A percentile compares a stretch with the other conserved stretches of the same genome.
Conservation (phyloP, 2,329 filamentous ascomycete genomes). For the Cladosporium sp. region DNA sequence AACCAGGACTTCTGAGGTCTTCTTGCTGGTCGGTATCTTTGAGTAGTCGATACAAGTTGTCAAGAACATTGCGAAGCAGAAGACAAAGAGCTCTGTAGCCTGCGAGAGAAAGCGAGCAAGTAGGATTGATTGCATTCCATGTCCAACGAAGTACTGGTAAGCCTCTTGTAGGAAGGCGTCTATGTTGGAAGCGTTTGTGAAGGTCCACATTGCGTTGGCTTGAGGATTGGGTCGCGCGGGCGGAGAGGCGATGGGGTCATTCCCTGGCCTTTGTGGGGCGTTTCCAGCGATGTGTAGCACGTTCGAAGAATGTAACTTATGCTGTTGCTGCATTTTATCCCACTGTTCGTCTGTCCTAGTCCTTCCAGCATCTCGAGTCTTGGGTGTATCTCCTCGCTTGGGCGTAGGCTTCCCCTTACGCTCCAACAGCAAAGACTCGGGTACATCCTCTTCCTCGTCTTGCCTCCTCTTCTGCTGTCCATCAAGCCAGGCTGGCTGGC, state of each 20-base stretch:
- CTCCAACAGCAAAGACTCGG: slow-evolving; percentile 57
- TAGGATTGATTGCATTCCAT: slow-evolving; percentile 79
- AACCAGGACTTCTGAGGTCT: slow-evolving; percentile 56
- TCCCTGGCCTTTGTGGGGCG: neutral
- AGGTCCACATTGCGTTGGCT: slow-evolving; percentile 83
- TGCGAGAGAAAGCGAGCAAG: slow-evolving; percentile 66
- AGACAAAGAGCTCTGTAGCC: slow-evolving; percentile 75
- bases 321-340: slow-evolving; percentile 43
- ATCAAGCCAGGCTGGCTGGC: slow-evolving; percentile 38
- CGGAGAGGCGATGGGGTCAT: slow-evolving; percentile 18
- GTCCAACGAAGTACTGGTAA: slow-evolving; percentile 78
- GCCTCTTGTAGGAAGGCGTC: slow-evolving; percentile 82
- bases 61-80: slow-evolving; percentile 74
- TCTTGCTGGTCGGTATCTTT: slow-evolving; percentile 61
- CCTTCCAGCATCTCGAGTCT: neutral
- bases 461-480: slow-evolving; percentile 21
- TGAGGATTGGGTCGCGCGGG: slow-evolving; percentile 50
- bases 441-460: slow-evolving; percentile 58
- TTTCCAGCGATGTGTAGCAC: neutral
- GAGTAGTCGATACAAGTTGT: slow-evolving; percentile 80
- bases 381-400: slow-evolving; percentile 11
- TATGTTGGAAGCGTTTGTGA: slow-evolving; percentile 84
- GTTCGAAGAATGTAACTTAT: slow-evolving; percentile 34
- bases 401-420: slow-evolving; percentile 2
- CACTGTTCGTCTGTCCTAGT: slow-evolving; percentile 40